phyloP scores from a whole-genome alignment of 2,329 filamentous ascomycete species.

The Fusarium sublunatum region DNA sequence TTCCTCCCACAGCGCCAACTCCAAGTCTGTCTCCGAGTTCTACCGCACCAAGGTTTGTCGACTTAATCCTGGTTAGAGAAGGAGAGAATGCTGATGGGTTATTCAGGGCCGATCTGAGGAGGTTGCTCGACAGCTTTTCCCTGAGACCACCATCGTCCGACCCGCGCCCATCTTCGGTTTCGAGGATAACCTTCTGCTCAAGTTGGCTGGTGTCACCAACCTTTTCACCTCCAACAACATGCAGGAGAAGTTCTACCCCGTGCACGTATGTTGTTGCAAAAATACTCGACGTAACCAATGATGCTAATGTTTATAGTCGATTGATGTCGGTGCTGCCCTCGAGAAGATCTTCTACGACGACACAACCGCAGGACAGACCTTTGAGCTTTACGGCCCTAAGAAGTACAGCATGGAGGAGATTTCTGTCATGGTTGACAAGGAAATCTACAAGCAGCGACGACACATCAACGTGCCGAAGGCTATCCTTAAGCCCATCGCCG shows the following conservation, averaged over 20 bases:
- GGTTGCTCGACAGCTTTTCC: constrained; percentile 88
- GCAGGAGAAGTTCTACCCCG: constrained; percentile 89
- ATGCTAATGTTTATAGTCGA: constrained; percentile 65
- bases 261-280: constrained; percentile 75
- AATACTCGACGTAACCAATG: neutral
- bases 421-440: constrained; percentile 85
- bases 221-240: constrained; percentile 92
- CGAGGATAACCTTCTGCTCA: constrained; percentile 91
- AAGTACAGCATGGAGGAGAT: constrained; percentile 92
- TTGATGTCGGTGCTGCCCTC: constrained; percentile 89
- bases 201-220: constrained; percentile 82
- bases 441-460: constrained; percentile 89
- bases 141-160: constrained; percentile 95
- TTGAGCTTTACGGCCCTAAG: constrained; percentile 92
- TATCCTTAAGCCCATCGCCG: constrained; percentile 79
- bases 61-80: neutral
- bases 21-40: constrained; percentile 86
- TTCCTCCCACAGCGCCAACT: constrained; percentile 90
- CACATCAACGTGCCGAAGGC: constrained; percentile 92
- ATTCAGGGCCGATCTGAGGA: constrained; percentile 79
- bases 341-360: constrained; percentile 94
- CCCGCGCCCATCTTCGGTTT: constrained; percentile 95
- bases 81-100: constrained; percentile 28
- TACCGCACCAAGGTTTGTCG: constrained; percentile 82
- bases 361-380: constrained; percentile 88